Conservation (phyloP, 2,329 filamentous ascomycete species). For the Aspergillus bombycis region DNA sequence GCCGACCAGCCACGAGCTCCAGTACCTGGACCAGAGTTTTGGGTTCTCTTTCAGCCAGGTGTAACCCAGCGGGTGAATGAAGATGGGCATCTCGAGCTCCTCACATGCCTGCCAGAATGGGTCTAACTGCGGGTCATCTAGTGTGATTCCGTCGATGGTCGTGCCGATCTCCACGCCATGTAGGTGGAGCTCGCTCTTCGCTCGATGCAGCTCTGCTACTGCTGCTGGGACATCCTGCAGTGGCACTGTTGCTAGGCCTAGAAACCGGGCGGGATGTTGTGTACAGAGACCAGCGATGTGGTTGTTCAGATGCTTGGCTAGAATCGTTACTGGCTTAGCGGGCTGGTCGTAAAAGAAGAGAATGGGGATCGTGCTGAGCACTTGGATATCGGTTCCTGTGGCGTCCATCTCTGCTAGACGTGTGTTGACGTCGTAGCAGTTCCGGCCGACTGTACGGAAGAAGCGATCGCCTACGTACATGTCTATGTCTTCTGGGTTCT, state of each 20-base stretch:
- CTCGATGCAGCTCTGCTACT: constrained; percentile 15
- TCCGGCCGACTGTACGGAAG: constrained; percentile 22
- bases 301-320: constrained; percentile 19
- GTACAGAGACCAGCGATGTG: constrained; percentile 21
- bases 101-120: constrained; percentile 23
- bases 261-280: constrained; percentile 16
- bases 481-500: constrained; percentile 10
- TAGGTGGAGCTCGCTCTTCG: constrained; percentile 14
- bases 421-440: constrained; percentile 20
- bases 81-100: constrained; percentile 21
- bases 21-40: constrained; percentile 22
- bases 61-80: constrained; percentile 26
- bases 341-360: constrained; percentile 25
- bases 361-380: constrained; percentile 22
- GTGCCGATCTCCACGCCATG: constrained; percentile 24
- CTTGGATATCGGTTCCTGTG: constrained; percentile 17
- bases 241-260: constrained; percentile 22
- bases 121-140: constrained; percentile 19
- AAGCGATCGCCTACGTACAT: constrained; percentile 21
- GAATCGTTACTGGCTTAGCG: constrained; percentile 10
- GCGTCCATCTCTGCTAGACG: constrained; percentile 22
- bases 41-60: constrained; percentile 22
- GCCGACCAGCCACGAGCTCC: constrained; percentile 23
- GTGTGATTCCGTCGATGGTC: constrained; percentile 12
- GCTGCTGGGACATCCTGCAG: constrained; percentile 19